Percentiles rank a stretch among this genome's conserved stretches.
These are phyloP conservation scores for Serendipita sp. DNA, from an alignment of 768 basidiomycete genomes.

Conservation along the genomic window DNA sequence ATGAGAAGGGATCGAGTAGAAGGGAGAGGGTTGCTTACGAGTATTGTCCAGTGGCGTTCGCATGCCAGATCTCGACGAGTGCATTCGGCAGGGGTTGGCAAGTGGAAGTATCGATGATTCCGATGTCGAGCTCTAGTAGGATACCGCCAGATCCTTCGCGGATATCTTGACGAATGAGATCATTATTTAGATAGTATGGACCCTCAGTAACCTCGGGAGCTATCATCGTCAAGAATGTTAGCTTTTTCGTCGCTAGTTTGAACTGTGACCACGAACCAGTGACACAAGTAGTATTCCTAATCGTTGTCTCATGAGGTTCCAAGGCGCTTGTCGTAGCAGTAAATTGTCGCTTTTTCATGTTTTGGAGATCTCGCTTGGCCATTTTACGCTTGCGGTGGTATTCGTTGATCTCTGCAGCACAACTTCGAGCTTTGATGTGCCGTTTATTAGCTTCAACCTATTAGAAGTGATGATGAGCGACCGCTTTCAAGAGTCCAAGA, in stretches of 20 bases:
- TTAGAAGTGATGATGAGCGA: neutral
- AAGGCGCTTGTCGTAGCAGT: neutral
- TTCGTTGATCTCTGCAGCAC: neutral
- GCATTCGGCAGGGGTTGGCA: slow-evolving; percentile 22
- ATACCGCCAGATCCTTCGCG: slow-evolving; percentile 20
- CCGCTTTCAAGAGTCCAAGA: neutral
- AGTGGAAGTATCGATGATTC: slow-evolving; percentile 22
- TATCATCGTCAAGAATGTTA: neutral
- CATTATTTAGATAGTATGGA: slow-evolving; percentile 18
- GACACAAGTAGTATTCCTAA: slow-evolving; percentile 1
- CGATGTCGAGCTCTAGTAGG: slow-evolving; percentile 22
- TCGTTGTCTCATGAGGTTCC: neutral
- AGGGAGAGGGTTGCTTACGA: slow-evolving; percentile 10
- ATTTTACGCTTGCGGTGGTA: neutral
- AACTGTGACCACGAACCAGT: neutral
- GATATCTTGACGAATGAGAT: slow-evolving; percentile 18
- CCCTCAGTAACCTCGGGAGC: slow-evolving; percentile 15
- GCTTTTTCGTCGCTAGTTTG: neutral
- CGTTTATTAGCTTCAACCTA: neutral
- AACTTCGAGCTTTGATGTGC: neutral
- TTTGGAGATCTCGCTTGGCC: neutral
- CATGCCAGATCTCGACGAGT: slow-evolving; percentile 23
- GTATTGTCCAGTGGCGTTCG: neutral
- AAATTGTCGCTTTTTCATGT: neutral
- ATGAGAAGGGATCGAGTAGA: neutral